Evolutionary conservation across 352 stramenopile species (phyloP).

Genomic region (Pythium sukuiense): DNA sequence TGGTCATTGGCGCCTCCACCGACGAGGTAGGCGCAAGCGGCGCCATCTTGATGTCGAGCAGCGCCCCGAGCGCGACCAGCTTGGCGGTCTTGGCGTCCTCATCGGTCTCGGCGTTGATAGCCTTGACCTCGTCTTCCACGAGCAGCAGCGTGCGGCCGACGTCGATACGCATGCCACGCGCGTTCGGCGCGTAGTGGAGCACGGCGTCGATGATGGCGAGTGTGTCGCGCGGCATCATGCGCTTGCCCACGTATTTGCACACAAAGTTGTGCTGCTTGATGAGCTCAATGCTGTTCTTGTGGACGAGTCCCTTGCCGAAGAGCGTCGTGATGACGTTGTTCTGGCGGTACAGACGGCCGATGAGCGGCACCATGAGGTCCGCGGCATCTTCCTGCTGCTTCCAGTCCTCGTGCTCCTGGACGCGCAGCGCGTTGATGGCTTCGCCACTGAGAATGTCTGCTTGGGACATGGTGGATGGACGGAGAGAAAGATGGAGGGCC

Average conservation of each 20-base stretch:
- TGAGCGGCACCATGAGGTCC: conserved; percentile 83
- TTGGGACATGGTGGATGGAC: conserved; percentile 30
- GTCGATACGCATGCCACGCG: conserved; percentile 73
- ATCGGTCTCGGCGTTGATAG: conserved; percentile 39
- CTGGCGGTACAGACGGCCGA: conserved; percentile 80
- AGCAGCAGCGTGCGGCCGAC: conserved; percentile 75
- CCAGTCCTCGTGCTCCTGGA: conserved; percentile 71
- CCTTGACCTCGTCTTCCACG: conserved; percentile 54
- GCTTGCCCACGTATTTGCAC: conserved; percentile 84
- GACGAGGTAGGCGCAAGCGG: conserved; percentile 31
- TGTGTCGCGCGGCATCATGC: conserved; percentile 72
- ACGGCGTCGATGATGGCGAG: conserved; percentile 70
- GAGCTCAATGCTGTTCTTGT: conserved; percentile 86
- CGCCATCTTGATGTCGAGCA: conserved; percentile 63
- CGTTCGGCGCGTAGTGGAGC: conserved; percentile 54
- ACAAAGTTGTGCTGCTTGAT: conserved; percentile 84
- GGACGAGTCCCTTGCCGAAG: conserved; percentile 82
- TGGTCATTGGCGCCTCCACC: conserved; percentile 35
- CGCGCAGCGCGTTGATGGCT: conserved; percentile 54
- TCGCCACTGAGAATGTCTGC: conserved; percentile 35
- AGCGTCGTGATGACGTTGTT: conserved; percentile 82
- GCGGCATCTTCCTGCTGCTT: conserved; percentile 80
- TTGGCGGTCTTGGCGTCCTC: conserved; percentile 43
- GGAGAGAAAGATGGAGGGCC: not conserved
- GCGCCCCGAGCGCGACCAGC: conserved; percentile 46